A percentile compares a stretch with the other conserved stretches of the same genome.
Conservation (phyloP, 2,329 filamentous ascomycete species). For the Monilinia polystroma region DNA sequence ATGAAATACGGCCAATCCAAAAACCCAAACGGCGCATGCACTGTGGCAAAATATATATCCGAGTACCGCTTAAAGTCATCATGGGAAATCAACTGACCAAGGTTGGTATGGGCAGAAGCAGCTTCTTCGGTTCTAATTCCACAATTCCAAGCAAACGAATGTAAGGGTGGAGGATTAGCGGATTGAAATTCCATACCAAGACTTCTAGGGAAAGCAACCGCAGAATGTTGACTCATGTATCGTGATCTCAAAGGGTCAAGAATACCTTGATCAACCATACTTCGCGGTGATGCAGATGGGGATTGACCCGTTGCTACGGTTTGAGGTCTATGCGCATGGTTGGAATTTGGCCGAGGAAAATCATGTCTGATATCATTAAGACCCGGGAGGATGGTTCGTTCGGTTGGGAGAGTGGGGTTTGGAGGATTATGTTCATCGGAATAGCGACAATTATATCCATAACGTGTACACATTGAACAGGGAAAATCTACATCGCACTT, state of each 20-base stretch:
- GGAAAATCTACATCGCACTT: conserved; percentile 34
- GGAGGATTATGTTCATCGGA: conserved; percentile 18
- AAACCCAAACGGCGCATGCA: conserved; percentile 41
- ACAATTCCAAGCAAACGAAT: conserved; percentile 43
- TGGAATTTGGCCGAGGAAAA: not conserved
- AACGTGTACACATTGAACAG: conserved; percentile 33
- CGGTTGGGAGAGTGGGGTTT: not conserved
- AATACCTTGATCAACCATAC: conserved; percentile 27
- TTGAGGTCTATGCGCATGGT: not conserved
- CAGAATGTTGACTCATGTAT: conserved; percentile 36
- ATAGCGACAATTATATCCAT: conserved; percentile 34
- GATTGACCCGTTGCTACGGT: not conserved
- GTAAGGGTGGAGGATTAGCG: conserved; percentile 40
- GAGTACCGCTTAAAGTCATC: conserved; percentile 24
- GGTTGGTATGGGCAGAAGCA: conserved; percentile 26
- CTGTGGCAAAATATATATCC: conserved; percentile 36
- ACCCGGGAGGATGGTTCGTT: conserved; percentile 2
- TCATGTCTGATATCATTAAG: not conserved
- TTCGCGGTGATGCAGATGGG: conserved; percentile 22
- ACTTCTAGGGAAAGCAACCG: conserved; percentile 40
- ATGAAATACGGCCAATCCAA: conserved; percentile 37
- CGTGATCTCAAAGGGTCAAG: conserved; percentile 17
- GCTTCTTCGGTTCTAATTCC: conserved; percentile 36
- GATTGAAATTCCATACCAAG: conserved; percentile 40
- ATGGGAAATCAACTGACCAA: conserved; percentile 31